phyloP scores from a whole-genome alignment of 2,329 filamentous ascomycete genomes.

The Arthrobotrys iridis region DNA sequence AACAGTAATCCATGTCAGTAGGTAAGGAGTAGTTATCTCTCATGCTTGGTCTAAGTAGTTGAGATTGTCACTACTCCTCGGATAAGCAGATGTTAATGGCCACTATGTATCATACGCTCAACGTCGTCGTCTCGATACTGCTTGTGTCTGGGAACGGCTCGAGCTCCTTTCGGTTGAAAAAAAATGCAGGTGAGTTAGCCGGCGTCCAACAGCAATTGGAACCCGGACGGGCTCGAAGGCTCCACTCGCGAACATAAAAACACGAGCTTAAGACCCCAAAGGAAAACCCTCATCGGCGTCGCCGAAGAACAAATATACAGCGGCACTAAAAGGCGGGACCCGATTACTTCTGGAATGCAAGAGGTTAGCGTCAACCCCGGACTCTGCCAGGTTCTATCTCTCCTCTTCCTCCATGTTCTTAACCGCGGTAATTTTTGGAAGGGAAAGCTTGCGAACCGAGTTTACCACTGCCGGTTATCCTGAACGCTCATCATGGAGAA shows the following conservation, averaged over 20 bases:
- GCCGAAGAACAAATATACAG: slow-evolving; percentile 35
- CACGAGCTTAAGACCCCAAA: not conserved
- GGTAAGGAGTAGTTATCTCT: too few species aligned
- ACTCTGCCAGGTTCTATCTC: slow-evolving; percentile 8
- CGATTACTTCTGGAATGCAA: slow-evolving; percentile 7
- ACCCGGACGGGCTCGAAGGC: not conserved
- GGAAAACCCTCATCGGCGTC: slow-evolving; percentile 38
- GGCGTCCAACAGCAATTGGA: not conserved
- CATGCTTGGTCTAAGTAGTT: not conserved
- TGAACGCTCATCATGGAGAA: not conserved
- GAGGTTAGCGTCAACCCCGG: slow-evolving; percentile 11
- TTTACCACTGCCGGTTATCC: slow-evolving; percentile 35
- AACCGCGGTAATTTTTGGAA: slow-evolving; percentile 47
- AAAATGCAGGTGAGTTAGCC: slow-evolving; percentile 19
- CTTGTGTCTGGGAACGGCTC: not conserved
- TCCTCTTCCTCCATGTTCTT: not conserved
- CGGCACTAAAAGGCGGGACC: slow-evolving; percentile 35
- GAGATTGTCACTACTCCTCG: not conserved
- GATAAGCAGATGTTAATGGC: slow-evolving; percentile 1
- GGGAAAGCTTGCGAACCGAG: slow-evolving; percentile 27
- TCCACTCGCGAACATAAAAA: slow-evolving; percentile 20
- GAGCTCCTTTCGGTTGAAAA: slow-evolving; percentile 46
- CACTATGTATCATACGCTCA: not conserved
- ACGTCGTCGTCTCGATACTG: not conserved
- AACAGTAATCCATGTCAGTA: too few species aligned